Conservation (phyloP, 2,329 filamentous ascomycete genomes). For the Fusarium udum region DNA sequence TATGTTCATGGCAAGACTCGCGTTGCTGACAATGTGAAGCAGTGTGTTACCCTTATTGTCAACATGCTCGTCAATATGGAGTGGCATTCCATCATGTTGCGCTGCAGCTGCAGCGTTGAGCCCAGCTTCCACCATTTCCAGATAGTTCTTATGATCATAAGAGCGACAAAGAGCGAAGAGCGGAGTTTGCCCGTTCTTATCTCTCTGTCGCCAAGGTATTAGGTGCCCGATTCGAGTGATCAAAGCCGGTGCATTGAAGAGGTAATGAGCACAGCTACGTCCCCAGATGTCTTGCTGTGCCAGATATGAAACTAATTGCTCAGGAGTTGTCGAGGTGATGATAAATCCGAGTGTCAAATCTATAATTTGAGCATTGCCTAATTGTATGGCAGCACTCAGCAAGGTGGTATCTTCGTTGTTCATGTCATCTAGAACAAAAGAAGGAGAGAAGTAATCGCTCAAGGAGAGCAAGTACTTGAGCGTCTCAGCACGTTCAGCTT, state of each 20-base stretch:
- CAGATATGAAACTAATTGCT: constrained; percentile 73
- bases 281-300: constrained; percentile 82
- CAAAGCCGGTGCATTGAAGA: constrained; percentile 88
- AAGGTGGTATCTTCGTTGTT: constrained; percentile 92
- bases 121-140: constrained; percentile 85
- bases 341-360: constrained; percentile 79
- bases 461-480: constrained; percentile 83
- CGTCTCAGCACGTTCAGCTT: constrained; percentile 75
- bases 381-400: constrained; percentile 88
- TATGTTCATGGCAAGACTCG: constrained; percentile 77
- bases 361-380: constrained; percentile 79
- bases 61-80: constrained; percentile 92
- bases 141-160: constrained; percentile 91
- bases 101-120: constrained; percentile 76
- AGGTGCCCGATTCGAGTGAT: constrained; percentile 80
- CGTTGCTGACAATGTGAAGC: constrained; percentile 93
- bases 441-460: constrained; percentile 76
- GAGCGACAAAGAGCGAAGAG: constrained; percentile 94
- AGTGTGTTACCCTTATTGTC: constrained; percentile 94
- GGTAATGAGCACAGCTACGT: constrained; percentile 91
- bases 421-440: constrained; percentile 79
- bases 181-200: constrained; percentile 98
- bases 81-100: constrained; percentile 80
- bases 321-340: constrained; percentile 63
- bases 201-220: constrained; percentile 88